Conservation (phyloP, 2,329 filamentous ascomycete genomes). For the Alternaria hordeiaustralica region DNA sequence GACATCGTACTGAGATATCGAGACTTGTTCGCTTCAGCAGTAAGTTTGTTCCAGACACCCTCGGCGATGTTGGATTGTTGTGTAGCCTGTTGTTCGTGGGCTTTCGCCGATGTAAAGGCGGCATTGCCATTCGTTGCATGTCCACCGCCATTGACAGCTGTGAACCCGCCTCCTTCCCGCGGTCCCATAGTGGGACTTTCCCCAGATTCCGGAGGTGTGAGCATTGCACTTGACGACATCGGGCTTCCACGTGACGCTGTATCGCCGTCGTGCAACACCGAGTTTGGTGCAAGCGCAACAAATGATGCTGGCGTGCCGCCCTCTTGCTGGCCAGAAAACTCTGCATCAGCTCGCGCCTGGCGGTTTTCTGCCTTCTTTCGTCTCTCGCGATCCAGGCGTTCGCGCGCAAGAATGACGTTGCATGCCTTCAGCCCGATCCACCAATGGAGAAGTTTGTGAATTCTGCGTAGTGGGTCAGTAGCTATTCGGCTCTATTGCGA, state of each 20-base stretch:
- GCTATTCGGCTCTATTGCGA: not conserved
- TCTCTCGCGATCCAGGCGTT: constrained; percentile 43
- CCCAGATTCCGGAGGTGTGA: constrained; percentile 39
- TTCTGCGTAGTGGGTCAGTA: constrained; percentile 27
- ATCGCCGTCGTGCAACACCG: constrained; percentile 32
- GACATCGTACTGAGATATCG: constrained; percentile 19
- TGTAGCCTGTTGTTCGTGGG: constrained; percentile 16
- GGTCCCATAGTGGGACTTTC: constrained; percentile 34
- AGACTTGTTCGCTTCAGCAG: constrained; percentile 20
- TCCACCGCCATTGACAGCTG: constrained; percentile 16
- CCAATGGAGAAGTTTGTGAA: constrained; percentile 45
- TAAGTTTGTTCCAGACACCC: constrained; percentile 32
- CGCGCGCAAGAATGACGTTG: constrained; percentile 46
- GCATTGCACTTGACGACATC: constrained; percentile 35
- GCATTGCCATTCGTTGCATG: constrained; percentile 9
- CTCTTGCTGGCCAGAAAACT: constrained; percentile 29
- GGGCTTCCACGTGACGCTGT: constrained; percentile 34
- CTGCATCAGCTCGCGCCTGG: constrained; percentile 36
- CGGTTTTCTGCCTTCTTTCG: constrained; percentile 44
- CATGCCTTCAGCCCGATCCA: constrained; percentile 48
- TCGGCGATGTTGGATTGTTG: constrained; percentile 28
- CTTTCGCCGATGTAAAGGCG: constrained; percentile 10
- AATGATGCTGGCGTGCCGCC: constrained; percentile 34
- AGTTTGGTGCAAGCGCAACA: constrained; percentile 38
- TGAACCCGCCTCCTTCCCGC: constrained; percentile 23